phyloP scores from a whole-genome alignment of 257 asterid genomes.

The Mitragyna speciosa region DNA sequence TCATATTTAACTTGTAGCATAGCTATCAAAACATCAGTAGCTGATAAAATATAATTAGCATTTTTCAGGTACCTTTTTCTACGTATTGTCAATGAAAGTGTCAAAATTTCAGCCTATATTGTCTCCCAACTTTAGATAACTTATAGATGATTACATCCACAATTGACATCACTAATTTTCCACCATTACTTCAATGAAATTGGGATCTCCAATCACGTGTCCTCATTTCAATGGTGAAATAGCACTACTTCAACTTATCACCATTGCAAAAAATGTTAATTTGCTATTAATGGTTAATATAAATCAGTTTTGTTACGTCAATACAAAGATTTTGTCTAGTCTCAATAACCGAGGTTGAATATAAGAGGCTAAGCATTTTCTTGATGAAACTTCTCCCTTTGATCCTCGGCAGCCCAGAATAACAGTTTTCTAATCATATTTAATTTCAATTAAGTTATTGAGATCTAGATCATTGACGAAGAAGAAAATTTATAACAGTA shows the following conservation, averaged over 20 bases:
- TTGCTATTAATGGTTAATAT: constrained; percentile 26
- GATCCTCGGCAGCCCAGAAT: background rate
- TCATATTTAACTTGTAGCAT: background rate
- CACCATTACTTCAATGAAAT: constrained; percentile 30
- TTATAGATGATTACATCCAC: constrained; percentile 34
- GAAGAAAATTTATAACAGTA: background rate
- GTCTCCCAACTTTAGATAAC: constrained; percentile 29
- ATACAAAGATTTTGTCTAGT: constrained; percentile 29
- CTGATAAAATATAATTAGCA: background rate
- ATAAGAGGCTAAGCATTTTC: constrained; percentile 7
- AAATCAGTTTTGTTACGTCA: constrained; percentile 21
- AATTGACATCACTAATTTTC: constrained; percentile 27
- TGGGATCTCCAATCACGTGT: constrained; percentile 72
- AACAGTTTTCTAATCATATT: background rate
- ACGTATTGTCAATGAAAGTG: background rate
- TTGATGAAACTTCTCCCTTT: constrained; percentile 7
- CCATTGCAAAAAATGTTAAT: constrained; percentile 21
- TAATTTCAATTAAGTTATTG: background rate
- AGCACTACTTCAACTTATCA: constrained; percentile 27
- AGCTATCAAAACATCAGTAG: background rate
- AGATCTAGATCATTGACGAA: constrained; percentile 8
- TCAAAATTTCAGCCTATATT: constrained; percentile 44
- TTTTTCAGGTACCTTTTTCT: background rate
- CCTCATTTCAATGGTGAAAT: constrained; percentile 21
- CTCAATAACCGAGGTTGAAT: constrained; percentile 39